Percentiles rank a stretch among this genome's conserved stretches.
Evolutionary conservation across 108 stramenopile species (phyloP).

Genomic region (Seminavis robusta): DNA sequence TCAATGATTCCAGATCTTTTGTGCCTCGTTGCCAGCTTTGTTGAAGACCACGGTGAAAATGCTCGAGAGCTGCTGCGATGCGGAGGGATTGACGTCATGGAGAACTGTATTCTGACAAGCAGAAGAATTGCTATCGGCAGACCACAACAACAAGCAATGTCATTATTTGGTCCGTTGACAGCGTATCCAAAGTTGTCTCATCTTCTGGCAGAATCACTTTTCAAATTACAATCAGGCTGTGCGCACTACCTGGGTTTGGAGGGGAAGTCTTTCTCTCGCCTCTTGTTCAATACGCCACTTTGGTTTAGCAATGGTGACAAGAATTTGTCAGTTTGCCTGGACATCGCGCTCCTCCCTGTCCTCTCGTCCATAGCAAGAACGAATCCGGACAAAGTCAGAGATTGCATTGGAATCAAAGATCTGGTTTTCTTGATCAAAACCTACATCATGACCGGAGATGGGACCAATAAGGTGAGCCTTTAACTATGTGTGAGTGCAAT

Average conservation of each 20-base stretch:
- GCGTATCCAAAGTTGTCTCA: slow-evolving; percentile 5
- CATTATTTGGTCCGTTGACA: slow-evolving; percentile 20
- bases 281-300: slow-evolving; percentile 71
- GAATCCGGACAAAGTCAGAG: slow-evolving; percentile 59
- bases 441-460: slow-evolving; percentile 8
- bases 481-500: too few relatives aligned
- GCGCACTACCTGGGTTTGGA: slow-evolving; percentile 56
- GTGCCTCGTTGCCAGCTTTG: slow-evolving; percentile 52
- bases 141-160: background rate
- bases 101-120: slow-evolving; percentile 40
- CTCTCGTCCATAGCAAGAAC: slow-evolving; percentile 45
- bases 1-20: slow-evolving; percentile 38
- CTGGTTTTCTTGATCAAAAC: slow-evolving; percentile 34
- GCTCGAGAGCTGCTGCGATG: slow-evolving; percentile 65
- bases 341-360: slow-evolving; percentile 53
- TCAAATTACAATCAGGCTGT: slow-evolving; percentile 61
- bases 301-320: slow-evolving; percentile 36
- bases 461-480: slow-evolving; percentile 22
- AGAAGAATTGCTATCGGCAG: slow-evolving; percentile 18
- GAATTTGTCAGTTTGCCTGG: slow-evolving; percentile 36
- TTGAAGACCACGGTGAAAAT: slow-evolving; percentile 66
- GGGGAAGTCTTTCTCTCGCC: slow-evolving; percentile 51
- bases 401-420: slow-evolving; percentile 47
- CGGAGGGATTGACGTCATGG: slow-evolving; percentile 68
- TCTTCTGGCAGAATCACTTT: slow-evolving; percentile 46